These are phyloP conservation scores for Saccharomyces pastorianus DNA, from an alignment of 1,139 yeast genomes.

Conservation along the genomic window DNA sequence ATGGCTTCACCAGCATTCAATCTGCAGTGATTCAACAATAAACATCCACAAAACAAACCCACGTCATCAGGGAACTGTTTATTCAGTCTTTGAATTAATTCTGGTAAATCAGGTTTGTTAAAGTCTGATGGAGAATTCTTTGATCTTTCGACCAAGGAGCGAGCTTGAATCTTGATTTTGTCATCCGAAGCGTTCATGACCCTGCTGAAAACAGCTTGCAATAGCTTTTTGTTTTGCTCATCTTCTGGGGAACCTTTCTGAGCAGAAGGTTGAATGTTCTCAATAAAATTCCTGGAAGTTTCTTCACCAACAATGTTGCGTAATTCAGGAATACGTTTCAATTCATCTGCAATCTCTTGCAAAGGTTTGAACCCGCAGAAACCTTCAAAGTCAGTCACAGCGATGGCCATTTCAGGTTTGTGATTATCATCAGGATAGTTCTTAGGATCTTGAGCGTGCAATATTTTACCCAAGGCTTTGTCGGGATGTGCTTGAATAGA, in stretches of 20 bases:
- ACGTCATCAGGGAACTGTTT: constrained; percentile 87
- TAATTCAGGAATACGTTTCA: constrained; percentile 69
- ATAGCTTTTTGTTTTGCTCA: constrained; percentile 46
- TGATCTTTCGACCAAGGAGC: constrained; percentile 56
- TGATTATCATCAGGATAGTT: constrained; percentile 97
- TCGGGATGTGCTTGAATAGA: constrained; percentile 98
- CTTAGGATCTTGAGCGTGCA: constrained; percentile 77
- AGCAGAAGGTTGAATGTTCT: constrained; percentile 42
- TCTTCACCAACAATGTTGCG: constrained; percentile 59
- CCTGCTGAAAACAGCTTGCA: constrained; percentile 67
- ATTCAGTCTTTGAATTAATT: constrained; percentile 65
- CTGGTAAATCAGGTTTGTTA: constrained; percentile 47
- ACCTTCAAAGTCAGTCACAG: constrained; percentile 91
- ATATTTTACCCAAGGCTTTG: constrained; percentile 65
- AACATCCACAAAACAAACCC: constrained; percentile 92
- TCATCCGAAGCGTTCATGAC: constrained; percentile 72
- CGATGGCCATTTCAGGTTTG: constrained; percentile 99
- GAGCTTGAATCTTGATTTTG: constrained; percentile 47
- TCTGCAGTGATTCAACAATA: constrained; percentile 78
- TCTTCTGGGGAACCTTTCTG: constrained; percentile 43
- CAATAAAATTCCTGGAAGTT: constrained; percentile 44
- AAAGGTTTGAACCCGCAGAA: constrained; percentile 97
- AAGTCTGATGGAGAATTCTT: constrained; percentile 41
- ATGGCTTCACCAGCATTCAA: constrained; percentile 91
- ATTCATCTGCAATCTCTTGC: constrained; percentile 58